Percentiles rank a stretch among this genome's conserved stretches.
phyloP scores from a whole-genome alignment of 495 filamentous ascomycete species.

The Echria macrotheca region DNA sequence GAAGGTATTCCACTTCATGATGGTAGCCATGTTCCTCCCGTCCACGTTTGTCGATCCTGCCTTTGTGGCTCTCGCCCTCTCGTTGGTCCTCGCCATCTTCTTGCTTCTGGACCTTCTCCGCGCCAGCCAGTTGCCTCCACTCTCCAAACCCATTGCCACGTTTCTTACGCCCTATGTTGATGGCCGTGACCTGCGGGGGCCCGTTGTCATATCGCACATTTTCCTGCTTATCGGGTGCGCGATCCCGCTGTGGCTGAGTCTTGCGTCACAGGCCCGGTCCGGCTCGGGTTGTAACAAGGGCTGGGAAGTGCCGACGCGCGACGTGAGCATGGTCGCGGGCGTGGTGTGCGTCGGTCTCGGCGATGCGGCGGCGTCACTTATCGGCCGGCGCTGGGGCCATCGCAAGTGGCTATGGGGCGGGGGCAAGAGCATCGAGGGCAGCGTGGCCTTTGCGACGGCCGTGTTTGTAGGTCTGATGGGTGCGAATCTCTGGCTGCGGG shows the following conservation, averaged over 20 bases:
- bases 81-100: constrained; percentile 71
- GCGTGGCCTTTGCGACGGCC: constrained; percentile 73
- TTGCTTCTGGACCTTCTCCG: constrained; percentile 83
- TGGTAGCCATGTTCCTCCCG: constrained; percentile 91
- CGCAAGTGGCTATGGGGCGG: constrained; percentile 96
- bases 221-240: constrained; percentile 96
- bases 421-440: constrained; percentile 92
- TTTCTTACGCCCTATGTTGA: constrained; percentile 94
- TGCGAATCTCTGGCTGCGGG: constrained; percentile 68
- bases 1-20: constrained; percentile 98
- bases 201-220: constrained; percentile 91
- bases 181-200: constrained; percentile 84
- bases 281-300: constrained; percentile 52
- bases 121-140: constrained; percentile 82
- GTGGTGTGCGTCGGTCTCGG: constrained; percentile 93
- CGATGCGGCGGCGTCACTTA: constrained; percentile 88
- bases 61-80: constrained; percentile 72
- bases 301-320: constrained; percentile 66
- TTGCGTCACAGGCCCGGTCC: constrained; percentile 55
- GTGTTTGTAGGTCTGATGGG: constrained; percentile 67
- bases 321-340: constrained; percentile 82
- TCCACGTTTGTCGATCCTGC: constrained; percentile 78
- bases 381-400: constrained; percentile 80
- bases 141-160: constrained; percentile 71
- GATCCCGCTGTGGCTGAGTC: constrained; percentile 85